Conservation (phyloP, 371 early-diverging fungal genomes). For the Zopfochytrium polystomum region DNA sequence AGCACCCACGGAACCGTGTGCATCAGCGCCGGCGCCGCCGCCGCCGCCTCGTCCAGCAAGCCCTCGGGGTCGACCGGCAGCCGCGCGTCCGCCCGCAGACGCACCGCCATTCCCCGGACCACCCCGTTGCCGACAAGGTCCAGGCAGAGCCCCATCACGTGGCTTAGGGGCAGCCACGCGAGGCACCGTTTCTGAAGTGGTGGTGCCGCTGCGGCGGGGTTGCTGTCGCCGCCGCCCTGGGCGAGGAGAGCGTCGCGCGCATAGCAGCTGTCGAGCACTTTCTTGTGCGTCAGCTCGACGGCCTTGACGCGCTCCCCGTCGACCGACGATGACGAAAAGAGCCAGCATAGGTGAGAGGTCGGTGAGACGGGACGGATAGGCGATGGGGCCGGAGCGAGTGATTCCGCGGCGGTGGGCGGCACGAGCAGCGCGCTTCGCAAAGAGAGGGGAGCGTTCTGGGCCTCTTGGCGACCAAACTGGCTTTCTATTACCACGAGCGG, state of each 20-base stretch:
- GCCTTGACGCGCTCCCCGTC: neutral
- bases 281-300: neutral
- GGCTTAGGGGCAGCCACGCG: conserved; percentile 3
- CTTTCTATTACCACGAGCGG: too few relatives aligned
- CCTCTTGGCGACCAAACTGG: too few relatives aligned
- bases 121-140: conserved; percentile 7
- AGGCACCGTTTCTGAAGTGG: neutral
- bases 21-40: neutral
- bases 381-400: neutral
- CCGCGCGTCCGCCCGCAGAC: neutral
- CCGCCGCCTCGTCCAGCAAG: neutral
- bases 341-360: neutral
- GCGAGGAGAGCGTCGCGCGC: too few relatives aligned
- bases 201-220: neutral
- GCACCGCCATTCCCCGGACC: neutral
- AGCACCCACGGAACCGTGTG: conserved; percentile 7
- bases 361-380: too few relatives aligned
- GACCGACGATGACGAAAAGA: conserved; percentile 5
- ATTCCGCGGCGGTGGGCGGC: neutral
- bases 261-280: conserved; percentile 1
- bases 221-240: too few relatives aligned
- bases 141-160: conserved; percentile 6
- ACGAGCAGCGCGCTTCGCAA: neutral
- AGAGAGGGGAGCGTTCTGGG: too few relatives aligned
- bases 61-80: conserved; percentile 1